These are phyloP conservation scores for Erigeron philadelphicus DNA, from an alignment of 140 eudicot genomes.

Conservation along the genomic window DNA sequence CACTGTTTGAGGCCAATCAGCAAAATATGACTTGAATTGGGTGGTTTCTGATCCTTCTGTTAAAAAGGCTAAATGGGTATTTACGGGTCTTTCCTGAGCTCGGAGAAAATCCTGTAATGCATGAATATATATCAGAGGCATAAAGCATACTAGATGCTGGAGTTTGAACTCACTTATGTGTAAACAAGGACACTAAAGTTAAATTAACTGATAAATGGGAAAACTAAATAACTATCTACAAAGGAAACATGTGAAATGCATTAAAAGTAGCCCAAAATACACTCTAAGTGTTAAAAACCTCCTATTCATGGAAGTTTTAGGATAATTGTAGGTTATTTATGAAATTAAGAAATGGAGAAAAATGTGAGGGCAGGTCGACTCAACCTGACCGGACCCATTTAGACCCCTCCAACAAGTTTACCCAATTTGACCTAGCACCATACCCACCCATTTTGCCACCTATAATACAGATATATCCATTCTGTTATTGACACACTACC, in stretches of 20 bases:
- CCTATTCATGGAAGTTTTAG: too few relatives aligned
- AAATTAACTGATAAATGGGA: background rate
- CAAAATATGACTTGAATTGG: conserved; percentile 44
- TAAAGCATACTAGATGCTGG: background rate
- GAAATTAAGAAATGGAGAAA: background rate
- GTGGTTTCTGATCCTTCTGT: conserved; percentile 60
- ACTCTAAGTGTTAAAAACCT: too few relatives aligned
- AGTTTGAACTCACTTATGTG: background rate
- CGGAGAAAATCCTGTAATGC: conserved; percentile 44
- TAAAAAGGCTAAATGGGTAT: conserved; percentile 43
- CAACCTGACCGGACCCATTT: background rate
- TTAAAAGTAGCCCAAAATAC: background rate
- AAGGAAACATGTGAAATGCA: background rate
- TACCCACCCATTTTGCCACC: conserved; percentile 3
- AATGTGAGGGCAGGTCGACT: conserved; percentile 7
- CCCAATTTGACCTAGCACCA: background rate
- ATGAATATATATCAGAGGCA: conserved; percentile 6
- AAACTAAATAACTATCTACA: background rate
- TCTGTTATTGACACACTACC: conserved; percentile 44
- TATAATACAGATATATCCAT: background rate
- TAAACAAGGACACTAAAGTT: background rate
- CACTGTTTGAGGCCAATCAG: conserved; percentile 50
- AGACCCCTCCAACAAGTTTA: background rate
- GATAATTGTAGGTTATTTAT: too few relatives aligned
- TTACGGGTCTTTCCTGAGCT: conserved; percentile 39